Conservation (phyloP, 768 basidiomycete genomes). For the Jaapia argillacea region DNA sequence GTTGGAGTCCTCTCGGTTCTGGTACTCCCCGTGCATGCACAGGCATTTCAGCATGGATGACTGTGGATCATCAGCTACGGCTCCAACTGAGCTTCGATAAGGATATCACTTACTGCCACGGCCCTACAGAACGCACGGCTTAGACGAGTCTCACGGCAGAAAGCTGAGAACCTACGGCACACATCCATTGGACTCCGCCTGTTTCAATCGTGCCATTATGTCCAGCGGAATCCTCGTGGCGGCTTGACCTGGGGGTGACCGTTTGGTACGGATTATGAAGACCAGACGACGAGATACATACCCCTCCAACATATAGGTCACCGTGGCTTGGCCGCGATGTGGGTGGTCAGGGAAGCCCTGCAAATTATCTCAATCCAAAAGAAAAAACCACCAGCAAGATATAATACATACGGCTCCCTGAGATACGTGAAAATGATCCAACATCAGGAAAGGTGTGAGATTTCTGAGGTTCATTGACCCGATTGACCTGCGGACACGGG, state of each 20-base stretch:
- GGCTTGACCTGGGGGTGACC: slow-evolving; percentile 45
- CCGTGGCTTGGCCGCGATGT: slow-evolving; percentile 84
- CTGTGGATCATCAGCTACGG: no score
- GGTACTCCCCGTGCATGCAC: slow-evolving; percentile 55
- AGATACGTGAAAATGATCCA: slow-evolving; percentile 70
- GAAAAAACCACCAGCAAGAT: no score
- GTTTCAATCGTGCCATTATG: slow-evolving; percentile 66
- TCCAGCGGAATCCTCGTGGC: slow-evolving; percentile 89
- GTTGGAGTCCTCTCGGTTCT: slow-evolving; percentile 76
- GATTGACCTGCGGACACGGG: slow-evolving; percentile 78
- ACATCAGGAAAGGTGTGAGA: slow-evolving; percentile 85
- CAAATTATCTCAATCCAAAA: no score
- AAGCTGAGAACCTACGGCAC: no score
- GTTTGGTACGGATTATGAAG: background rate
- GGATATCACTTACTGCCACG: slow-evolving; percentile 38
- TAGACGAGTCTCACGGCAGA: no score
- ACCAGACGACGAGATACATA: no score
- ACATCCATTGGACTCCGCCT: slow-evolving; percentile 97
- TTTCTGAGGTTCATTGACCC: slow-evolving; percentile 68
- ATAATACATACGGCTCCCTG: slow-evolving; percentile 42
- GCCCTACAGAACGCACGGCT: slow-evolving; percentile 32
- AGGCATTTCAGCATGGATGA: slow-evolving; percentile 89
- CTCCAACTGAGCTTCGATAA: no score
- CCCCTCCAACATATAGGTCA: slow-evolving; percentile 88
- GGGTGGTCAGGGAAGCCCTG: slow-evolving; percentile 86